phyloP scores from a whole-genome alignment of 495 filamentous ascomycete genomes.

The Aspergillus taichungensis region DNA sequence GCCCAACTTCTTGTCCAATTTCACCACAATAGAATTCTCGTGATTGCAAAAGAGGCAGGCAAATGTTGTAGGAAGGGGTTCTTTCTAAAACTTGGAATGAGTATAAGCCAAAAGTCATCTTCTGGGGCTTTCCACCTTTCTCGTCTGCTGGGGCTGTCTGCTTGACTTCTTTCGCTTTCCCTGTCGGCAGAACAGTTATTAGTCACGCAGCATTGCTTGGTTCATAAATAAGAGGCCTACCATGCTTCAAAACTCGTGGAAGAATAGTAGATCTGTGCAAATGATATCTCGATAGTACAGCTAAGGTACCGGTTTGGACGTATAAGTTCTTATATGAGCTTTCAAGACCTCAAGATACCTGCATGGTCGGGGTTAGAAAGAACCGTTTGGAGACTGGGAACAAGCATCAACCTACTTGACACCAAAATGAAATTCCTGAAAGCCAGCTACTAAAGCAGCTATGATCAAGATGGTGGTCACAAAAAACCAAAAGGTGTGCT shows the following conservation, averaged over 20 bases:
- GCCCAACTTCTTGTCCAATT: conserved; percentile 84
- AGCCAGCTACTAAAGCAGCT: too few species aligned
- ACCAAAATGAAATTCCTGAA: too few species aligned
- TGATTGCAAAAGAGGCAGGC: conserved; percentile 98
- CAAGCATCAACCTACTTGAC: too few species aligned
- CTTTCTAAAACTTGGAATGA: conserved; percentile 47
- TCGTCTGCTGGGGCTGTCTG: conserved; percentile 70
- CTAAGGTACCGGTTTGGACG: too few species aligned
- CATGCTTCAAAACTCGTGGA: conserved; percentile 2
- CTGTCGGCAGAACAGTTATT: conserved; percentile 22
- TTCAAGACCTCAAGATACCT: too few species aligned
- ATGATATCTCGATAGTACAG: too few species aligned
- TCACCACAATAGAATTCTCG: conserved; percentile 80
- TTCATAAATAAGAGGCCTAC: not conserved
- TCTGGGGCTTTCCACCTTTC: conserved; percentile 52
- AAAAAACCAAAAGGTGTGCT: too few species aligned
- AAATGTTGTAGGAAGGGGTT: conserved; percentile 80
- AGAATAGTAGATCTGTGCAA: too few species aligned
- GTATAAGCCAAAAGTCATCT: conserved; percentile 1
- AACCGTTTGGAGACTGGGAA: too few species aligned
- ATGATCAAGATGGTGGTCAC: too few species aligned
- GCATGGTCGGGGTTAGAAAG: too few species aligned
- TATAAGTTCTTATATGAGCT: too few species aligned
- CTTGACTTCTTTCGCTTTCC: conserved; percentile 96
- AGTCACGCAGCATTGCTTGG: not conserved